phyloP scores from a whole-genome alignment of 2,329 filamentous ascomycete species.

The Trichoderma guizhouense region DNA sequence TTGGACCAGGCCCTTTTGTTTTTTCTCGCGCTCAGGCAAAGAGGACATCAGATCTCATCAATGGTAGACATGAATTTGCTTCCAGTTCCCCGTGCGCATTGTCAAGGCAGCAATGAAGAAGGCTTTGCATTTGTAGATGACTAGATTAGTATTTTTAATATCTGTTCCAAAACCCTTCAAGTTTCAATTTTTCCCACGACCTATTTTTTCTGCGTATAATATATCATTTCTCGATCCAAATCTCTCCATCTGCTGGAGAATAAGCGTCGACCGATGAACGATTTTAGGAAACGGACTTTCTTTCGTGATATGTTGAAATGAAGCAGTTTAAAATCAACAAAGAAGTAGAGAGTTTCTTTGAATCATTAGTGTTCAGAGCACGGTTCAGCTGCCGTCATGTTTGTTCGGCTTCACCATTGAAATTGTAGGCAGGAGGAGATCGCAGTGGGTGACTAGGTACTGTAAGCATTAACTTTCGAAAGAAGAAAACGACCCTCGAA shows the following conservation, averaged over 20 bases:
- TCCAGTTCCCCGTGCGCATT: background rate
- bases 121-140: background rate
- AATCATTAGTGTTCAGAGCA: background rate
- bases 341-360: background rate
- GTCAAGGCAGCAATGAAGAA: background rate
- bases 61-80: background rate
- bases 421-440: background rate
- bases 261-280: background rate
- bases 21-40: background rate
- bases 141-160: background rate
- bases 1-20: background rate
- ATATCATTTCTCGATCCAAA: background rate
- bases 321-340: background rate
- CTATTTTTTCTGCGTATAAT: background rate
- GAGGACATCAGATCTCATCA: background rate
- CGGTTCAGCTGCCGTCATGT: background rate
- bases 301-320: no score
- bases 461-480: background rate
- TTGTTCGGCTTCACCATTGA: background rate
- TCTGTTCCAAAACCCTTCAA: background rate
- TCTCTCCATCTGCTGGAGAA: background rate
- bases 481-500: background rate
- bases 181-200: no score
- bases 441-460: background rate
- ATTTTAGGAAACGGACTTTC: background rate